Evolutionary conservation across 768 basidiomycete species (phyloP).

Genomic region (Cystofilobasidium macerans): DNA sequence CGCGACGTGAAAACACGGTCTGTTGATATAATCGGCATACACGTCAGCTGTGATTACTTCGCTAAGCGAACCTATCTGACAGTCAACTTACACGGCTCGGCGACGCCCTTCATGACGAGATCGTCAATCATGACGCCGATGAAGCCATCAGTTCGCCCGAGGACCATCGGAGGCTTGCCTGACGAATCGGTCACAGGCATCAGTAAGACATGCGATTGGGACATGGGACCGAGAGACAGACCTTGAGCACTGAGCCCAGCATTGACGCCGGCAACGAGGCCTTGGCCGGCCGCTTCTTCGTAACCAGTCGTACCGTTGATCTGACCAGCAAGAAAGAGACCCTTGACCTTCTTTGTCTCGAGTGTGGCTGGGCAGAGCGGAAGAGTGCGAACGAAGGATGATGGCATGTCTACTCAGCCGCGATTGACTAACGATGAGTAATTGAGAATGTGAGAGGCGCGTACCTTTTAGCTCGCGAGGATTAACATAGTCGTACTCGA

Average conservation of each 20-base stretch:
- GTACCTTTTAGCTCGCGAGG: slow-evolving; percentile 63
- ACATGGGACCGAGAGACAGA: too few relatives aligned
- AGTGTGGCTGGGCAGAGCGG: slow-evolving; percentile 50
- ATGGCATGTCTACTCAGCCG: neutral
- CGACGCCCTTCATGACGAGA: slow-evolving; percentile 72
- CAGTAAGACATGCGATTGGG: too few relatives aligned
- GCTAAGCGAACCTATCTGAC: too few relatives aligned
- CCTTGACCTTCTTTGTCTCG: slow-evolving; percentile 66
- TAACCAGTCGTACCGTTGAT: slow-evolving; percentile 93
- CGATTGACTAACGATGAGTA: neutral
- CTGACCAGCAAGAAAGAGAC: slow-evolving; percentile 78
- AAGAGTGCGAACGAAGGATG: neutral
- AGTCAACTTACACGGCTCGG: slow-evolving; percentile 62
- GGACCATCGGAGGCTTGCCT: slow-evolving; percentile 47
- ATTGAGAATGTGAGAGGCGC: slow-evolving; percentile 38
- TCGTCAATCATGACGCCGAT: slow-evolving; percentile 89
- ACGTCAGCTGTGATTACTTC: too few relatives aligned
- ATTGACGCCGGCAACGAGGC: slow-evolving; percentile 75
- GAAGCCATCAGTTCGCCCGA: slow-evolving; percentile 77
- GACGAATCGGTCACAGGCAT: too few relatives aligned
- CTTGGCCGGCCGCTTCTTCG: slow-evolving; percentile 87
- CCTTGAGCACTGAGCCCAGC: slow-evolving; percentile 59
- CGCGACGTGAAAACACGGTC: slow-evolving; percentile 90
- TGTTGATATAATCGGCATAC: too few relatives aligned
- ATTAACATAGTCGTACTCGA: slow-evolving; percentile 75